Conservation (phyloP, 1,284 basidiomycete genomes). For the Ustilago esculenta region DNA sequence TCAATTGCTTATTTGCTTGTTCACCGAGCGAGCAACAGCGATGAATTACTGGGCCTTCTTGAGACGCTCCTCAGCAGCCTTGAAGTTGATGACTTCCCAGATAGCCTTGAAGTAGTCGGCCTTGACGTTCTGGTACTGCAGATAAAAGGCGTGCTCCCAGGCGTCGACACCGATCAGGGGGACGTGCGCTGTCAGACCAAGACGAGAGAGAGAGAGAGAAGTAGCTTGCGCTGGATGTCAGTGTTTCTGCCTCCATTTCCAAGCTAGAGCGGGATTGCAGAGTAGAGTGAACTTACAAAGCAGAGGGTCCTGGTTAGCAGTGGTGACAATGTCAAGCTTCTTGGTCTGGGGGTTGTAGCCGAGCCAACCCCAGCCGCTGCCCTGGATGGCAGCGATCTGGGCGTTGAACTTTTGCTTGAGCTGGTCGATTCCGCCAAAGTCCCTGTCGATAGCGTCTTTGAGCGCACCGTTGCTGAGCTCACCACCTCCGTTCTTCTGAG, state of each 20-base stretch:
- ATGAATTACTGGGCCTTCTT: constrained; percentile 51
- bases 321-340: constrained; percentile 63
- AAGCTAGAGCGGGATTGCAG: too few species aligned
- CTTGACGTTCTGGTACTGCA: constrained; percentile 67
- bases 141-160: constrained; percentile 66
- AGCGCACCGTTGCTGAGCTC: constrained; percentile 56
- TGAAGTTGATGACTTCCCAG: constrained; percentile 67
- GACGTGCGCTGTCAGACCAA: constrained; percentile 43
- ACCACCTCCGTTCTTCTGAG: constrained; percentile 60
- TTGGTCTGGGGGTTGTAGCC: constrained; percentile 55
- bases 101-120: constrained; percentile 67
- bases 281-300: constrained; percentile 54
- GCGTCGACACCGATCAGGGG: constrained; percentile 65
- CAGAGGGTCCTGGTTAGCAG: constrained; percentile 65
- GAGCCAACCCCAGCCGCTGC: constrained; percentile 66
- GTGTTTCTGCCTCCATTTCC: too few species aligned
- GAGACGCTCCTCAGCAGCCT: constrained; percentile 65
- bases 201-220: too few species aligned
- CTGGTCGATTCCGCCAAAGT: constrained; percentile 62
- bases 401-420: constrained; percentile 61
- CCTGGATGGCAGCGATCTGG: constrained; percentile 63
- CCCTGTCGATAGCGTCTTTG: constrained; percentile 62
- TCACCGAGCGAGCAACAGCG: background rate
- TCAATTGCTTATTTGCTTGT: too few species aligned
- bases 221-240: too few species aligned